phyloP scores from a whole-genome alignment of 345 rosid species.

The Eucalyptus sideroxylon region DNA sequence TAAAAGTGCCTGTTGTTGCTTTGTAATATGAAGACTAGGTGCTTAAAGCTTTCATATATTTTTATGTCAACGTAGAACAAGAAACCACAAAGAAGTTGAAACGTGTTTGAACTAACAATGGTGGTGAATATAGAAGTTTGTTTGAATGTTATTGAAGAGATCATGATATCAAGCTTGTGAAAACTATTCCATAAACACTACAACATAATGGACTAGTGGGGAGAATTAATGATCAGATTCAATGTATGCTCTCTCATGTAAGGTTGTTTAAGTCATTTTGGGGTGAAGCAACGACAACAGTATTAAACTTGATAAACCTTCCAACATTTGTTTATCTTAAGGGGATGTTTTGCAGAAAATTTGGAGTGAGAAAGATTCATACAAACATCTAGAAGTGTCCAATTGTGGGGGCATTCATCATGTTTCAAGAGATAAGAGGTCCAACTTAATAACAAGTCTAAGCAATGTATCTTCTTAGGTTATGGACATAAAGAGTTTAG shows the following conservation, averaged over 20 bases:
- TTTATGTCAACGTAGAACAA: not conserved
- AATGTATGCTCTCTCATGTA: not conserved
- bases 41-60: not conserved
- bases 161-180: not conserved
- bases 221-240: not conserved
- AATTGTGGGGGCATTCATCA: not conserved
- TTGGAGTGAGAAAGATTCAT: not conserved
- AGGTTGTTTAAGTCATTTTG: not conserved
- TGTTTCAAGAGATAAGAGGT: not conserved
- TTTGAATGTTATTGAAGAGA: not conserved
- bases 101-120: not conserved
- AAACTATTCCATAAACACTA: not conserved
- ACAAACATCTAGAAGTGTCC: not conserved
- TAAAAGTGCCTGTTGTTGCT: not conserved
- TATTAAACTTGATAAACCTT: not conserved
- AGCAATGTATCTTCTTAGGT: not conserved
- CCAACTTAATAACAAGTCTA: not conserved
- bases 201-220: not conserved
- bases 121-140: not conserved
- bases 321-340: not conserved
- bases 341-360: not conserved
- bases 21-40: not conserved
- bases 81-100: not conserved
- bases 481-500: not conserved
- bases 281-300: not conserved